Conservation (phyloP, 2,329 filamentous ascomycete species). For the Piedraia hortae region DNA sequence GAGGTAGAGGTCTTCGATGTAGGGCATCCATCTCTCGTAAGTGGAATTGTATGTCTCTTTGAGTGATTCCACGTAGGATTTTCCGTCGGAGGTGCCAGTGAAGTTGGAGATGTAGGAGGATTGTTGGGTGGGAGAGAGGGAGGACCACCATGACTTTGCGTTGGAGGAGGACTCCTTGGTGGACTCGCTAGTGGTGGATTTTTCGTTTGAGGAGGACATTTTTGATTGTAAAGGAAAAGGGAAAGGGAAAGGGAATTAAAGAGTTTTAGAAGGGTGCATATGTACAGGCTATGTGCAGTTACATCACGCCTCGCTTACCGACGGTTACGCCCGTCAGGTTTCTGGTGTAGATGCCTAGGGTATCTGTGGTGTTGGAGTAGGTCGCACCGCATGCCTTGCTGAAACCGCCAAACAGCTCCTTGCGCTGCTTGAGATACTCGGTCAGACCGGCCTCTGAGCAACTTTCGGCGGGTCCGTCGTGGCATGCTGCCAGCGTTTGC, state of each 20-base stretch:
- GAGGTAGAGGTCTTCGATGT: constrained; percentile 47
- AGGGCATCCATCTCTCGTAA: constrained; percentile 50
- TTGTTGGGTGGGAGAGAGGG: too few relatives aligned
- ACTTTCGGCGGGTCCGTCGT: constrained; percentile 23
- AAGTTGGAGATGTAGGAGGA: too few relatives aligned
- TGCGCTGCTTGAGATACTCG: constrained; percentile 17
- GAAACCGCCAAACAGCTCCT: constrained; percentile 18
- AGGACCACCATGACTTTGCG: too few relatives aligned
- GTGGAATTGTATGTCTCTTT: constrained; percentile 40
- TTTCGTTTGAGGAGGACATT: too few relatives aligned
- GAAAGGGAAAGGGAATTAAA: too few relatives aligned
- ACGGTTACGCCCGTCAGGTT: constrained; percentile 2
- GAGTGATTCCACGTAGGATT: constrained; percentile 25
- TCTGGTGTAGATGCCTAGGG: constrained; percentile 8
- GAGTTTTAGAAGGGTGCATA: too few relatives aligned
- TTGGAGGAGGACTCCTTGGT: too few relatives aligned
- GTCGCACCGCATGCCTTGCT: constrained; percentile 17
- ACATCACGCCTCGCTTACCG: too few relatives aligned
- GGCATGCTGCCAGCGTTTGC: constrained; percentile 21
- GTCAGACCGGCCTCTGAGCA: constrained; percentile 20
- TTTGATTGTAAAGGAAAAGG: too few relatives aligned
- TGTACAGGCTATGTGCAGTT: too few relatives aligned
- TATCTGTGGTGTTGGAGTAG: constrained; percentile 18
- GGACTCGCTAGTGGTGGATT: too few relatives aligned
- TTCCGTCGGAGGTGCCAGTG: too few relatives aligned